Conservation (phyloP, 2,329 filamentous ascomycete genomes). For the Metarhizium rileyi region DNA sequence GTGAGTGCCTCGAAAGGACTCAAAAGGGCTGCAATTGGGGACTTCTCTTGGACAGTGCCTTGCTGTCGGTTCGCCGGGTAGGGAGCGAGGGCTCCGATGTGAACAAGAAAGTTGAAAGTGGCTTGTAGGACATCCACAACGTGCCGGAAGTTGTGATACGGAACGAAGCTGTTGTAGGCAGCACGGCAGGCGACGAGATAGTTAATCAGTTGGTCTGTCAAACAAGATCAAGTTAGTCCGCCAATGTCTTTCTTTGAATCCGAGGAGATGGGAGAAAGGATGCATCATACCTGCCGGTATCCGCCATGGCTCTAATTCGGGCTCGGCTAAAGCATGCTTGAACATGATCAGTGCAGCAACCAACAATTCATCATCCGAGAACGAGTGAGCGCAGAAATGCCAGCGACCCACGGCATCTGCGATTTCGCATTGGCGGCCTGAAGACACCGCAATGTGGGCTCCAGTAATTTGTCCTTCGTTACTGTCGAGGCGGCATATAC, state of each 20-base stretch:
- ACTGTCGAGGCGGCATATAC: conserved; percentile 68
- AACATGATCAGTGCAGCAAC: conserved; percentile 82
- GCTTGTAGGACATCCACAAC: conserved; percentile 94
- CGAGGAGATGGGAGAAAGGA: conserved; percentile 1
- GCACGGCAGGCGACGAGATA: conserved; percentile 83
- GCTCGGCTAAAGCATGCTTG: conserved; percentile 73
- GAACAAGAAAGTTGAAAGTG: conserved; percentile 79
- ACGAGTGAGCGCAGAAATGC: conserved; percentile 84
- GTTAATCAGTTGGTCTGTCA: conserved; percentile 64
- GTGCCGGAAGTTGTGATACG: conserved; percentile 97
- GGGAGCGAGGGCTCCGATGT: conserved; percentile 63
- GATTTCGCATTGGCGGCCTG: conserved; percentile 56
- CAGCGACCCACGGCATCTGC: conserved; percentile 64
- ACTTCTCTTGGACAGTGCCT: conserved; percentile 32
- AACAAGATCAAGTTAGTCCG: conserved; percentile 28
- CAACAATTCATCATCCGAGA: conserved; percentile 81
- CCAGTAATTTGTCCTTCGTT: conserved; percentile 51
- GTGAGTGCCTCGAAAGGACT: conserved; percentile 81
- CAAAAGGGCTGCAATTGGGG: conserved; percentile 65
- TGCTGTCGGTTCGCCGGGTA: conserved; percentile 40
- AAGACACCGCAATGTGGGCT: conserved; percentile 58
- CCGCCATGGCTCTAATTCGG: conserved; percentile 71
- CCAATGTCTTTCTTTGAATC: background rate
- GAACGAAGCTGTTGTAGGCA: conserved; percentile 93
- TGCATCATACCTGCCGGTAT: conserved; percentile 59